phyloP scores from a whole-genome alignment of 2,329 filamentous ascomycete species.

The Oidium heveae region DNA sequence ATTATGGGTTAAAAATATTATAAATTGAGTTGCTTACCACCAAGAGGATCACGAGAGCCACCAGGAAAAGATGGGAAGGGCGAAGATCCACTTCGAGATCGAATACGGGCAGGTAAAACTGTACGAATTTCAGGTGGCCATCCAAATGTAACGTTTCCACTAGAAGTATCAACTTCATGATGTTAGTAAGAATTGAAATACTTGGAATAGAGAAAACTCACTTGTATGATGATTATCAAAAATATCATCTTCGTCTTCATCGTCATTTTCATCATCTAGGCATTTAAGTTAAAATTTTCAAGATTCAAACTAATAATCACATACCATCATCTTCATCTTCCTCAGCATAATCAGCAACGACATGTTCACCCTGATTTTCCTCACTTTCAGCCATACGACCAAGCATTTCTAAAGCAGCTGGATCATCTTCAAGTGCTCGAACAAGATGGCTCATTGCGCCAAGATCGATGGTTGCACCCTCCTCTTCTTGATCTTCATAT shows the following conservation, averaged over 20 bases:
- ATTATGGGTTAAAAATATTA: background rate
- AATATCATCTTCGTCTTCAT: conserved; percentile 41
- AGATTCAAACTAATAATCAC: conserved; percentile 1
- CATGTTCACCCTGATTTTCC: conserved; percentile 23
- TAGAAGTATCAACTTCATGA: conserved; percentile 5
- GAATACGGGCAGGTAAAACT: conserved; percentile 21
- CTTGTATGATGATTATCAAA: conserved; percentile 33
- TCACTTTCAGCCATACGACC: conserved; percentile 11
- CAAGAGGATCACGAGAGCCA: conserved; percentile 26
- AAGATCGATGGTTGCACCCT: conserved; percentile 9
- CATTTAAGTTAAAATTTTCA: background rate
- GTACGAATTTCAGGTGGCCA: conserved; percentile 31
- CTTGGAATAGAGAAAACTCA: conserved; percentile 15
- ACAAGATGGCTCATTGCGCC: conserved; percentile 26
- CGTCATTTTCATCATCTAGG: conserved; percentile 39
- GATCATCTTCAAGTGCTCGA: conserved; percentile 20
- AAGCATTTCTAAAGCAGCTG: conserved; percentile 15
- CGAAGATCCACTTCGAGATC: conserved; percentile 28
- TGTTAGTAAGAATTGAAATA: conserved; percentile 1
- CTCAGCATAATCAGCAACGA: conserved; percentile 23
- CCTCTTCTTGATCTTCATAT: conserved; percentile 25
- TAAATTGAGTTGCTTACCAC: conserved; percentile 18
- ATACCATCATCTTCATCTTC: conserved; percentile 35
- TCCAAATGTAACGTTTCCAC: conserved; percentile 19
- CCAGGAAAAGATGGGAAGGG: conserved; percentile 38